Base-by-base conservation (phyloP, 768 basidiomycete genomes). In the Pleurotus giganteus region DNA sequence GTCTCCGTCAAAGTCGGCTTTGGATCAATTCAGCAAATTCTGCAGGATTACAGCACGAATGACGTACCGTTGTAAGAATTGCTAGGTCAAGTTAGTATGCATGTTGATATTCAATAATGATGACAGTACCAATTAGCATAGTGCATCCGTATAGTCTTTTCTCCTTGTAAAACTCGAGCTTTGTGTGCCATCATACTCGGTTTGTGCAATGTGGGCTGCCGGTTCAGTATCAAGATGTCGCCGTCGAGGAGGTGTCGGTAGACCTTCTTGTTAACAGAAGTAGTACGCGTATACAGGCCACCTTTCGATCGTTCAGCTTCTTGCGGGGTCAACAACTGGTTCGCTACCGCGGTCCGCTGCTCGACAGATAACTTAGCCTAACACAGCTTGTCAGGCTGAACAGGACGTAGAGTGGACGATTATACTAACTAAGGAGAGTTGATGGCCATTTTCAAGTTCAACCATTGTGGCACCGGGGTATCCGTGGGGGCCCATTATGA, bases 101-200 rank as follows among this genome's bases (percentile, higher is more conserved):
- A 37, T n/a, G 15, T 5, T 29, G 37, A 12, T 12, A 36, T 4
- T 7, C 21, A 32, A 34, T 24, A 42, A 32, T 13, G 7, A 51
- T 19, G 41, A 75, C 44, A 85, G 50, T 56, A 96, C 94, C 96
- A 99, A 66, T 99, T 99, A 23, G 97, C 96, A 66, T 99, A 99
- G 74, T 99, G 97, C 95, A 99, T 95, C 12, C 97, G 84, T 67
- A 99, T 98, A 0, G 97, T 98, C 77, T 98, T 99, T 72, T 99
- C 97, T 23, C 96, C 97, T 58, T 86, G 82, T 58, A 99, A 69
- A 17, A 98, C 89, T 54, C 88, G 87, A 13, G 96, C 96, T 61
- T 84, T 89, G 68, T 99, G 97, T 6, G 87, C 88, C 97, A 99
- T 99, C 96, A 99, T 99, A 78, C 91, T 94, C 19, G 97, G 96